Percentiles rank a stretch among this genome's conserved stretches.
phyloP scores from a whole-genome alignment of 371 early-diverging fungal genomes.

The Lichtheimia ramosa region DNA sequence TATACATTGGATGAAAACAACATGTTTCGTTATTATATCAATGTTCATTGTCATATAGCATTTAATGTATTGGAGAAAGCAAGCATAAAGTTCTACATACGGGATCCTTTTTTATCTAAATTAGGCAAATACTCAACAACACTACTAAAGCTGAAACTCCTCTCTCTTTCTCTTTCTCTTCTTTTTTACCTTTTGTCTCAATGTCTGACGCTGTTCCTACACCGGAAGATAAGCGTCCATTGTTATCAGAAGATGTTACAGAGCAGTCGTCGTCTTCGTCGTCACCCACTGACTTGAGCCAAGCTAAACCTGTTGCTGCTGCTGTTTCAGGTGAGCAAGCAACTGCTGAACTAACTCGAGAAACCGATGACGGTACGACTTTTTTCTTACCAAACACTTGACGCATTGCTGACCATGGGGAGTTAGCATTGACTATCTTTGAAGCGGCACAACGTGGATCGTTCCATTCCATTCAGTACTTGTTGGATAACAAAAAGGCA shows the following conservation, averaged over 20 bases:
- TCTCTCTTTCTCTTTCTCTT: background rate
- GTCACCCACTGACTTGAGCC: background rate
- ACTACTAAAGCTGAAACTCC: background rate
- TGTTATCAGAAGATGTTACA: slow-evolving; percentile 13
- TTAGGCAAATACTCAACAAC: background rate
- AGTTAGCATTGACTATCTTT: slow-evolving; percentile 40
- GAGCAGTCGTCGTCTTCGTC: background rate
- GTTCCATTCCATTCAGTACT: slow-evolving; percentile 47
- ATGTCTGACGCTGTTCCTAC: slow-evolving; percentile 12
- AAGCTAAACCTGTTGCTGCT: slow-evolving; percentile 8
- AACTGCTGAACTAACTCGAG: slow-evolving; percentile 50
- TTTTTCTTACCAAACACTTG: background rate
- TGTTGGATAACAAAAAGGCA: slow-evolving; percentile 53
- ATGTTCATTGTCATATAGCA: no score
- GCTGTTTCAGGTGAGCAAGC: slow-evolving; percentile 27
- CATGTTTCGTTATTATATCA: no score
- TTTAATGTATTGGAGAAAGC: no score
- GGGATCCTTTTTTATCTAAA: no score
- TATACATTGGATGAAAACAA: no score
- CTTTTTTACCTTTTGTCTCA: background rate
- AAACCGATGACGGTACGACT: slow-evolving; percentile 41
- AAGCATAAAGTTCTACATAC: no score
- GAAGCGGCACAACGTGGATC: slow-evolving; percentile 74
- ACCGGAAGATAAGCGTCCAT: slow-evolving; percentile 15
- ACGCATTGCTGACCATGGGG: background rate